These are phyloP conservation scores for Lactarius psammicola DNA, from an alignment of 768 basidiomycete genomes.

Conservation along the genomic window DNA sequence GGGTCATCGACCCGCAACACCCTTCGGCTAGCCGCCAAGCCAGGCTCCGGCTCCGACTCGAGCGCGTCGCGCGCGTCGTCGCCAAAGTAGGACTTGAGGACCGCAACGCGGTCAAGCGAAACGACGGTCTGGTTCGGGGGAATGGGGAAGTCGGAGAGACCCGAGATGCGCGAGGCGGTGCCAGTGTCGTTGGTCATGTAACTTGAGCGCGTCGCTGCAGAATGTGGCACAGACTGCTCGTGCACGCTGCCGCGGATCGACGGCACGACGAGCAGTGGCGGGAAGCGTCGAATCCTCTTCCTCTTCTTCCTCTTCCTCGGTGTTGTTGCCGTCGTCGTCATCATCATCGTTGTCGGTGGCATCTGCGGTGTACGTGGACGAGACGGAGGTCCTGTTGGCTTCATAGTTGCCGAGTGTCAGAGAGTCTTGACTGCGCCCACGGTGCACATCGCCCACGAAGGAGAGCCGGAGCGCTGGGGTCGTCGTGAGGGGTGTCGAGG, in stretches of 20 bases:
- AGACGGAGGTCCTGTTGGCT: not conserved
- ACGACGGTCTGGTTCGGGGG: slow-evolving; percentile 45
- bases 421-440: slow-evolving; percentile 17
- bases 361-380: not conserved
- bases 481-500: slow-evolving; percentile 49
- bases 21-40: too few relatives aligned
- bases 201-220: slow-evolving; percentile 48
- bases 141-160: slow-evolving; percentile 67
- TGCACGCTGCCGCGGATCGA: not conserved
- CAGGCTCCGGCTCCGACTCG: too few relatives aligned
- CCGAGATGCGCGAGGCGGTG: slow-evolving; percentile 59
- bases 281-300: not conserved
- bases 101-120: slow-evolving; percentile 11
- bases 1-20: too few relatives aligned
- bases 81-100: slow-evolving; percentile 22
- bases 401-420: not conserved
- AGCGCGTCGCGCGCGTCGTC: slow-evolving; percentile 3
- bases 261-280: slow-evolving; percentile 30
- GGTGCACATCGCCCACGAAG: slow-evolving; percentile 25
- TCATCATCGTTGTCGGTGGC: not conserved
- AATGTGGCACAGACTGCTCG: slow-evolving; percentile 30
- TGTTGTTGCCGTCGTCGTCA: not conserved
- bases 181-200: slow-evolving; percentile 57
- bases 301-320: not conserved
- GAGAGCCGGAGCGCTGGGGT: slow-evolving; percentile 37